Evolutionary conservation across 2,329 filamentous ascomycete genomes (phyloP).

Genomic region (Penicillium sclerotigenum): DNA sequence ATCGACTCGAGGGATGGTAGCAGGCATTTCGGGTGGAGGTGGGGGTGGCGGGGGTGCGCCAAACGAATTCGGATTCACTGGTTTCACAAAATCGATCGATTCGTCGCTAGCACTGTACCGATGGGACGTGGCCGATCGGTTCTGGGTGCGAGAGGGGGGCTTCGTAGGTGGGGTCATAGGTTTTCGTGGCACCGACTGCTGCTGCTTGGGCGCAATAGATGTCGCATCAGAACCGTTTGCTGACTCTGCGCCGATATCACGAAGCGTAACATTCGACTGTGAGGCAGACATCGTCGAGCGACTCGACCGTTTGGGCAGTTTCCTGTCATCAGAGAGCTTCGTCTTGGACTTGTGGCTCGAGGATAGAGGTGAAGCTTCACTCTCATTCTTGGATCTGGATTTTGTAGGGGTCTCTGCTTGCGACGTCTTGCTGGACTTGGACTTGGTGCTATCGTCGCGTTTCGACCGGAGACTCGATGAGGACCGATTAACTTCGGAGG

Average conservation of each 20-base stretch:
- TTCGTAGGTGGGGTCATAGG: conserved; percentile 31
- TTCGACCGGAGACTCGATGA: conserved; percentile 42
- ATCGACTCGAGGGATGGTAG: conserved; percentile 78
- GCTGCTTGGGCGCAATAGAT: conserved; percentile 45
- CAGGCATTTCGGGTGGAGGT: conserved; percentile 63
- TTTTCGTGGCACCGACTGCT: conserved; percentile 31
- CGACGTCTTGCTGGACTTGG: conserved; percentile 36
- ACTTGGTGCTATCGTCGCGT: conserved; percentile 33
- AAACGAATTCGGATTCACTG: conserved; percentile 30
- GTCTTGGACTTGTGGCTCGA: conserved; percentile 36
- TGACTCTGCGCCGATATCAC: conserved; percentile 36
- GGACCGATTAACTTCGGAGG: conserved; percentile 38
- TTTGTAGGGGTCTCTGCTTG: conserved; percentile 41
- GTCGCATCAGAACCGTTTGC: conserved; percentile 46
- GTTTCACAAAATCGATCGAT: conserved; percentile 34
- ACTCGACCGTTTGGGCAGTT: conserved; percentile 34
- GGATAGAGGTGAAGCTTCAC: conserved; percentile 35
- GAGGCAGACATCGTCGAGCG: conserved; percentile 33
- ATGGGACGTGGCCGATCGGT: conserved; percentile 32
- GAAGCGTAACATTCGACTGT: conserved; percentile 37
- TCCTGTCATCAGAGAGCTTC: conserved; percentile 31
- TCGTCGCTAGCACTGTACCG: conserved; percentile 37
- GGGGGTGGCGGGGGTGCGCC: conserved; percentile 66
- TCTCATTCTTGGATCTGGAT: conserved; percentile 34
- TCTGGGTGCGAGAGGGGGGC: conserved; percentile 37